phyloP scores from a whole-genome alignment of 202 grass and related monocot genomes.

The Elaeis oleifera region DNA sequence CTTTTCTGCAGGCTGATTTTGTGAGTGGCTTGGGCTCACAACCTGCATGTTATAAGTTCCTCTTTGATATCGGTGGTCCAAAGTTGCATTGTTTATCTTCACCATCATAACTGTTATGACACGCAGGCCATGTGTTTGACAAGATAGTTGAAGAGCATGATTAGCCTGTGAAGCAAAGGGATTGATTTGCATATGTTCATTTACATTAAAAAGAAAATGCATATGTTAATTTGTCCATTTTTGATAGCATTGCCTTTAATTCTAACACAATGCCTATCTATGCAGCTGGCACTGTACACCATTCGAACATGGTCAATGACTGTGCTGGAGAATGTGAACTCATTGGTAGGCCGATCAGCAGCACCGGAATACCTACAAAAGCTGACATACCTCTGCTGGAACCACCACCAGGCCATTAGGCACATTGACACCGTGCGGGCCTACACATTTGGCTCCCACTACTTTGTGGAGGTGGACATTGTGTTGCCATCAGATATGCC shows the following conservation, averaged over 20 bases:
- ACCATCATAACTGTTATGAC: too few relatives aligned
- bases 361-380: constrained; percentile 89
- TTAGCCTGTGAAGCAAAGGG: too few relatives aligned
- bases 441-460: constrained; percentile 94
- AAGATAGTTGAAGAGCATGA: too few relatives aligned
- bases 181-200: too few relatives aligned
- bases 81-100: too few relatives aligned
- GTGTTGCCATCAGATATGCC: constrained; percentile 78
- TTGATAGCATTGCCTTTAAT: neutral
- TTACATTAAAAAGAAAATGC: too few relatives aligned
- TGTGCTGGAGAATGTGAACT: constrained; percentile 92
- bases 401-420: constrained; percentile 81
- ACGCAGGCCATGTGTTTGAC: too few relatives aligned
- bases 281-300: constrained; percentile 79
- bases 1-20: too few relatives aligned
- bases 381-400: constrained; percentile 90
- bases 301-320: constrained; percentile 97
- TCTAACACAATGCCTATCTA: neutral
- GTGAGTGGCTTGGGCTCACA: too few relatives aligned
- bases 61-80: too few relatives aligned
- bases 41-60: too few relatives aligned
- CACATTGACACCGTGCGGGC: constrained; percentile 95
- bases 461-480: constrained; percentile 95
- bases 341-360: constrained; percentile 78
- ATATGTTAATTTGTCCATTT: neutral